Conservation (phyloP, 176 grass and related monocot genomes). For the Puya raimondii region DNA sequence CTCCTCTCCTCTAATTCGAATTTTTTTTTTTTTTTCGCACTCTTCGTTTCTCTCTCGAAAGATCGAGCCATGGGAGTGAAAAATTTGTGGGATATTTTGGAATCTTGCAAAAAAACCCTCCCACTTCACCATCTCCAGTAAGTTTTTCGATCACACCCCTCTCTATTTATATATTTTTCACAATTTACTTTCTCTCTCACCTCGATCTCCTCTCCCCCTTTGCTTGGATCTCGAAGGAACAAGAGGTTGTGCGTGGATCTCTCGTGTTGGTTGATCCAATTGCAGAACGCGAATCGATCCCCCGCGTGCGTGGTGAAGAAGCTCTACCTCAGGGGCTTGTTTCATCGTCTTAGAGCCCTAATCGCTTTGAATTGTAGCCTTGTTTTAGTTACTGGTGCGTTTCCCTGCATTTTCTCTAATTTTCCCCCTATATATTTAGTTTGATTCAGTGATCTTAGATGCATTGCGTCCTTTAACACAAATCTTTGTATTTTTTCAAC, state of each 20-base stretch:
- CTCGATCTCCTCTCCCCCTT: not conserved
- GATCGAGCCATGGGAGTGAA: conserved; percentile 59
- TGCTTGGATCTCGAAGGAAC: conserved; percentile 36
- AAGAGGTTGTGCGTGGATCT: conserved; percentile 95
- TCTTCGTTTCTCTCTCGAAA: not conserved
- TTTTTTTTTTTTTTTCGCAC: not conserved
- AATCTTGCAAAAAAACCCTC: conserved; percentile 92
- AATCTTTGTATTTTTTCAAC: not conserved
- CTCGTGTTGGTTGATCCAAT: conserved; percentile 84
- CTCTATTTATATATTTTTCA: not conserved
- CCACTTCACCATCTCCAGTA: conserved; percentile 87
- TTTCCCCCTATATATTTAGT: not conserved
- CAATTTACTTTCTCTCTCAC: not conserved
- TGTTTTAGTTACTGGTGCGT: conserved; percentile 58
- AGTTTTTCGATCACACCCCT: conserved; percentile 12
- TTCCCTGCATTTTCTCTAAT: not conserved
- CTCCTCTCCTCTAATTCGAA: not conserved
- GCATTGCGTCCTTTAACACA: too few species aligned
- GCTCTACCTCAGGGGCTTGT: conserved; percentile 74
- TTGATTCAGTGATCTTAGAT: not conserved
- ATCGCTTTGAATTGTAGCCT: conserved; percentile 86
- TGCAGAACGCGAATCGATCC: conserved; percentile 40
- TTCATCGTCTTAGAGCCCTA: conserved; percentile 85
- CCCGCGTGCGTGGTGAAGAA: conserved; percentile 51
- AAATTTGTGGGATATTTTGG: conserved; percentile 93